These are phyloP conservation scores for Fusarium decemcellulare DNA, from an alignment of 2,329 filamentous ascomycete genomes.

Conservation along the genomic window DNA sequence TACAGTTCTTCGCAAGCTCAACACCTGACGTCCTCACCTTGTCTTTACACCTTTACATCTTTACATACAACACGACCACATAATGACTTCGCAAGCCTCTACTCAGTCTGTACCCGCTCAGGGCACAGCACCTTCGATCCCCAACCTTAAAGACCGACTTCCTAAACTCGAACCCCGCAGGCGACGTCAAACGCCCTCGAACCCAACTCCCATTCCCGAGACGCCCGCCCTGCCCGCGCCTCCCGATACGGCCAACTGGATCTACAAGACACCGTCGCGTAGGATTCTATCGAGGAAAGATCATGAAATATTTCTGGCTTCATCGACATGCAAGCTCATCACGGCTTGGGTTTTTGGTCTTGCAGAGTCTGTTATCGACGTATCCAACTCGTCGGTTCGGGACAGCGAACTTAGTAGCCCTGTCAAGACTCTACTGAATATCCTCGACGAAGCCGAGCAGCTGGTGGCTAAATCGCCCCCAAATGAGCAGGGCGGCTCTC, in stretches of 20 bases:
- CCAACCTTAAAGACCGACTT: slow-evolving; percentile 66
- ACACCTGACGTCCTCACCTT: slow-evolving; percentile 10
- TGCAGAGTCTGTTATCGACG: slow-evolving; percentile 83
- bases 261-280: slow-evolving; percentile 78
- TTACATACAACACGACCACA: slow-evolving; percentile 18
- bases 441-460: slow-evolving; percentile 78
- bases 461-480: slow-evolving; percentile 81
- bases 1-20: slow-evolving; percentile 15
- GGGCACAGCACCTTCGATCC: slow-evolving; percentile 41
- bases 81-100: slow-evolving; percentile 46
- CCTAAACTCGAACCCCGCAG: slow-evolving; percentile 78
- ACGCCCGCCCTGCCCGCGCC: slow-evolving; percentile 82
- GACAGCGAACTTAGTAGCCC: slow-evolving; percentile 71
- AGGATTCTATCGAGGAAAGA: slow-evolving; percentile 87
- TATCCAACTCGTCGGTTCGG: slow-evolving; percentile 72
- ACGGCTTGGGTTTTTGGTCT: slow-evolving; percentile 89
- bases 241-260: slow-evolving; percentile 71
- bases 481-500: slow-evolving; percentile 87
- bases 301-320: slow-evolving; percentile 85
- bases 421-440: slow-evolving; percentile 74
- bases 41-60: slow-evolving; percentile 15
- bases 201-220: slow-evolving; percentile 76
- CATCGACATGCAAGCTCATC: slow-evolving; percentile 81
- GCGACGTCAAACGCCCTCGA: slow-evolving; percentile 65
- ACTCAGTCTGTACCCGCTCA: slow-evolving; percentile 25